Base-by-base conservation (phyloP, 2,329 filamentous ascomycete species). In the Phialophora verrucosa region DNA sequence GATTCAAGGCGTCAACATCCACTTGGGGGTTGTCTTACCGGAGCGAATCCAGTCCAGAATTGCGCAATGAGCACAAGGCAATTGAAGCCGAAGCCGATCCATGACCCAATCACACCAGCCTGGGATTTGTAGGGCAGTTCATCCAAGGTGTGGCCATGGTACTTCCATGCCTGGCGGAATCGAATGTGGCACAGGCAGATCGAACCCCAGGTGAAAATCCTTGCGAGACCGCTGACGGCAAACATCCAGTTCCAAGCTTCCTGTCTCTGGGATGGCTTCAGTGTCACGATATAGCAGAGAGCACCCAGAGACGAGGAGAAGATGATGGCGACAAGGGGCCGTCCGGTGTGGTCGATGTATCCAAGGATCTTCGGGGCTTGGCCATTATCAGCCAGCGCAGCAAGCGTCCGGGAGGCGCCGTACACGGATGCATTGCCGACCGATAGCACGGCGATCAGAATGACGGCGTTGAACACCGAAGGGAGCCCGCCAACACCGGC, bases 381-480 rank as follows among this genome's bases (percentile, higher is more conserved):
- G 64, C 88, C 86, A 77, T 96, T 92, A 76, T 97, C 92, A 54
- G 93, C 93, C 3, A 97, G 85, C 3, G 93, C 93, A 29, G 92
- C 92, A 7, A 97, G 86, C 2, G 93, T 97, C 72, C 94, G 89
- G 0, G 92, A 96, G 27, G 92, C 94, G 38, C 93, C 94, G 74
- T 96, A 97, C 65, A 97, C 90, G 69, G 93, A 89, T 10, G 91
- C 93, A 78, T 97, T 97, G 65, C 93, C 92, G 68, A 97, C 93
- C 0, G 92, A 96, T 29, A 97, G 81, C 27, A 97, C 92, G 23
- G 93, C 90, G 68, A 96, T 88, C 75, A 97, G 87, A 76, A 97
- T 96, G 66, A 97, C 92, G n/a, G 88, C 88, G 78, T 97, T 97
- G 90, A 97, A 95, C 59, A 97, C 85, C 0, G 91, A 93, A 2